Evolutionary conservation across 2,329 filamentous ascomycete genomes (phyloP).

Genomic region (Ceratocystis harringtonii): DNA sequence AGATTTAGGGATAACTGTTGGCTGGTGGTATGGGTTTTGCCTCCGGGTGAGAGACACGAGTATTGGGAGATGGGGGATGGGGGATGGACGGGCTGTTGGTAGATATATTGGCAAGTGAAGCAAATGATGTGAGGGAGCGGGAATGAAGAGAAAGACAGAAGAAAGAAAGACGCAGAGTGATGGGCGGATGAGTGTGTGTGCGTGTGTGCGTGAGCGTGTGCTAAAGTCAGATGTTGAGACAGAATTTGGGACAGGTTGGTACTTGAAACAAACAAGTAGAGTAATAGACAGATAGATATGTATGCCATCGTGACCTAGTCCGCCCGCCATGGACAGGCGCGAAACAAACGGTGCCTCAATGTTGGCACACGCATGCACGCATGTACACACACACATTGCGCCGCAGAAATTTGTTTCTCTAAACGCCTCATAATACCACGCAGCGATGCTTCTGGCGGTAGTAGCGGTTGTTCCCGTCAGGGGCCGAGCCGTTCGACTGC

Average conservation of each 20-base stretch:
- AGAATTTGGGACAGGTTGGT: too few relatives aligned
- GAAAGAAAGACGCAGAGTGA: too few relatives aligned
- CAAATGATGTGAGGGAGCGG: neutral
- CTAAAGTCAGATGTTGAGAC: too few relatives aligned
- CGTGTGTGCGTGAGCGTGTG: too few relatives aligned
- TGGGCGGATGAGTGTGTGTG: too few relatives aligned
- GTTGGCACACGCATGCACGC: neutral
- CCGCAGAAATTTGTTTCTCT: neutral
- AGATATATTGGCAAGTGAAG: neutral
- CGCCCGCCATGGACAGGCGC: too few relatives aligned
- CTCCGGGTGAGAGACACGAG: neutral
- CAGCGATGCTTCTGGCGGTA: slow-evolving; percentile 25
- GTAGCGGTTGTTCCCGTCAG: slow-evolving; percentile 22
- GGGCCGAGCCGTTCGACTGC: slow-evolving; percentile 15
- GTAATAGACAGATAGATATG: too few relatives aligned
- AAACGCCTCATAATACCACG: slow-evolving; percentile 26
- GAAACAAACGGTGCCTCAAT: neutral
- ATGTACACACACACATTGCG: neutral
- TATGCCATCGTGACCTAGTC: too few relatives aligned
- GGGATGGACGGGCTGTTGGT: neutral
- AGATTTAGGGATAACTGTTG: too few relatives aligned
- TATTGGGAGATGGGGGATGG: neutral
- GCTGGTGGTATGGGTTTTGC: neutral
- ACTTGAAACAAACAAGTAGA: too few relatives aligned
- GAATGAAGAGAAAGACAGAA: neutral